Evolutionary conservation across 306 rosid genomes (phyloP).

Genomic region (Begonia peltatifolia): DNA sequence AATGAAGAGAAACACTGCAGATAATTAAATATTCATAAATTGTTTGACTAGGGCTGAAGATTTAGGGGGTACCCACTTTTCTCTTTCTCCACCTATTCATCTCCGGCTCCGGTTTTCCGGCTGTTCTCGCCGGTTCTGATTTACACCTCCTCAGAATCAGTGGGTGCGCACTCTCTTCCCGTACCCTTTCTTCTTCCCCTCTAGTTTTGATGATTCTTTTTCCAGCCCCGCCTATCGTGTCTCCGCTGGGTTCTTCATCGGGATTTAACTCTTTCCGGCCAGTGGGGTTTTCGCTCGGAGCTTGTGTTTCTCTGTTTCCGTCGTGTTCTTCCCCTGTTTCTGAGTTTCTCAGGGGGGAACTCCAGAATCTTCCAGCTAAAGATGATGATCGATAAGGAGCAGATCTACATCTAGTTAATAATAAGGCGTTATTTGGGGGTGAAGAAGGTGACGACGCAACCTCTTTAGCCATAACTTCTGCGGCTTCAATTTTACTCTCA

Average conservation of each 20-base stretch:
- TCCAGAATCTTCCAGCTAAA: constrained; percentile 43
- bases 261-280: constrained; percentile 16
- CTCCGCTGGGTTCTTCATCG: constrained; percentile 9
- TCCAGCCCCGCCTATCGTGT: constrained; percentile 11
- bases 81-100: no score
- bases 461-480: constrained; percentile 4
- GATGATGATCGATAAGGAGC: constrained; percentile 72
- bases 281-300: constrained; percentile 9
- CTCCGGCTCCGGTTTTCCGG: constrained; percentile 11
- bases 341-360: constrained; percentile 29
- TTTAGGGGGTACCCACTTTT: no score
- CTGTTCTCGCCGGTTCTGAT: constrained; percentile 64
- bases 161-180: constrained; percentile 18
- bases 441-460: constrained; percentile 11
- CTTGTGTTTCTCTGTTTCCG: neutral
- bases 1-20: no score
- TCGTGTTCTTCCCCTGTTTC: constrained; percentile 14
- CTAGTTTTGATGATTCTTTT: constrained; percentile 17
- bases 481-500: constrained; percentile 8
- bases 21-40: no score
- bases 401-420: constrained; percentile 67
- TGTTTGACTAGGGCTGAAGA: no score
- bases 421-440: constrained; percentile 61
- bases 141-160: constrained; percentile 61
- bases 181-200: constrained; percentile 7